These are phyloP conservation scores for Meredithiella fracta DNA, from an alignment of 2,329 filamentous ascomycete species.

Conservation along the genomic window DNA sequence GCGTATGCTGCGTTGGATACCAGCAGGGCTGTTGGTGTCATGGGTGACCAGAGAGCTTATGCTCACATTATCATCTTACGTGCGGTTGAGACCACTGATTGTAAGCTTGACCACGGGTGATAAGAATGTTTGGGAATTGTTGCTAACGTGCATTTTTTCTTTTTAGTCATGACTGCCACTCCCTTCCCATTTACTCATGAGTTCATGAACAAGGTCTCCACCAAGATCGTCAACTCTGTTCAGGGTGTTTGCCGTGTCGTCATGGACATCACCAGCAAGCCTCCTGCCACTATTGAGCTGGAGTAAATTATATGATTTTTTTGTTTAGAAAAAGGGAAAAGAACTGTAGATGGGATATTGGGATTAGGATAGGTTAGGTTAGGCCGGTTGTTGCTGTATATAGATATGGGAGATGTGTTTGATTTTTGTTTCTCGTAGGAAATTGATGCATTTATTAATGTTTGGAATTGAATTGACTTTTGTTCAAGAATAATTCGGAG, in stretches of 20 bases:
- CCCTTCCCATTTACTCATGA: constrained; percentile 47
- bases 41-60: constrained; percentile 49
- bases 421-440: no score
- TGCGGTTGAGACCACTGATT: constrained; percentile 27
- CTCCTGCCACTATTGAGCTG: constrained; percentile 58
- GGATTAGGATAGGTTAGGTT: background rate
- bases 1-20: constrained; percentile 16
- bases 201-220: constrained; percentile 49
- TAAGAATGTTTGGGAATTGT: background rate
- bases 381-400: background rate
- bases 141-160: constrained; percentile 1
- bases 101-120: constrained; percentile 6
- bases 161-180: constrained; percentile 53
- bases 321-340: background rate
- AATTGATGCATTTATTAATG: no score
- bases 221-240: constrained; percentile 51
- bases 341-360: background rate
- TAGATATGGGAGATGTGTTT: background rate
- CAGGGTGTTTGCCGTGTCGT: constrained; percentile 29
- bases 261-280: constrained; percentile 38
- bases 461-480: no score
- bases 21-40: constrained; percentile 15
- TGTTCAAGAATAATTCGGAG: no score
- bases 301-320: constrained; percentile 31
- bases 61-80: constrained; percentile 24